Conservation (phyloP, 148 eudicot species). For the Oxyria digyna region DNA sequence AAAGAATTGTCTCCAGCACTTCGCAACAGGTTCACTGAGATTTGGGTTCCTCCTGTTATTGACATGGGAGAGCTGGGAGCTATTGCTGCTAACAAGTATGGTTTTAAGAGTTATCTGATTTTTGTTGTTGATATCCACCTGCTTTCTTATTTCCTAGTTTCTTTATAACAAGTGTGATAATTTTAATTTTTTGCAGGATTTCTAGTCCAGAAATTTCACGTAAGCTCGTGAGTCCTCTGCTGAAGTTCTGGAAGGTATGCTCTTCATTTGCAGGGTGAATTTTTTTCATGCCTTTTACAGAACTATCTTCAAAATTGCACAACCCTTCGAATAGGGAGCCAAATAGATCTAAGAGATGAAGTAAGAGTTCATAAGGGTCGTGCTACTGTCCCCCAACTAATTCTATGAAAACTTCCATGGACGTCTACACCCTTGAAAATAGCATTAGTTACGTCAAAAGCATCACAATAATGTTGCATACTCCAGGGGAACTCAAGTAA, state of each 20-base stretch:
- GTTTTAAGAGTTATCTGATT: neutral
- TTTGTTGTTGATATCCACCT: neutral
- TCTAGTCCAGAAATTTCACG: conserved; percentile 24
- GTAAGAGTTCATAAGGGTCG: neutral
- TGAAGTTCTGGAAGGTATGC: conserved; percentile 76
- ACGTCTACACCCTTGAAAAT: neutral
- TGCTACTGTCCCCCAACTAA: neutral
- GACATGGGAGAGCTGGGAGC: conserved; percentile 61
- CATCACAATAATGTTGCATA: too few species aligned
- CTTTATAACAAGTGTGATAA: neutral
- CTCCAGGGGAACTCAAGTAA: too few species aligned
- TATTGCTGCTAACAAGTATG: conserved; percentile 59
- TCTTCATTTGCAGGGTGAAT: neutral
- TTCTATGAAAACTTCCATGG: neutral
- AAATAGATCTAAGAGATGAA: neutral
- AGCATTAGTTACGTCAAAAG: too few species aligned
- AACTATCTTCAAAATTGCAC: neutral
- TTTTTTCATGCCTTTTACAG: neutral
- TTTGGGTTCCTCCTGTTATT: conserved; percentile 87
- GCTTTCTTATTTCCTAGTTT: neutral
- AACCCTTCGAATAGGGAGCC: too few species aligned
- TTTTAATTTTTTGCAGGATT: conserved; percentile 33
- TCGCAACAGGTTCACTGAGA: conserved; percentile 95
- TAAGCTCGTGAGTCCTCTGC: conserved; percentile 49
- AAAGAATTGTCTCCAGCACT: conserved; percentile 97